Evolutionary conservation across 768 basidiomycete species (phyloP).

Genomic region (Boletus speciosus): DNA sequence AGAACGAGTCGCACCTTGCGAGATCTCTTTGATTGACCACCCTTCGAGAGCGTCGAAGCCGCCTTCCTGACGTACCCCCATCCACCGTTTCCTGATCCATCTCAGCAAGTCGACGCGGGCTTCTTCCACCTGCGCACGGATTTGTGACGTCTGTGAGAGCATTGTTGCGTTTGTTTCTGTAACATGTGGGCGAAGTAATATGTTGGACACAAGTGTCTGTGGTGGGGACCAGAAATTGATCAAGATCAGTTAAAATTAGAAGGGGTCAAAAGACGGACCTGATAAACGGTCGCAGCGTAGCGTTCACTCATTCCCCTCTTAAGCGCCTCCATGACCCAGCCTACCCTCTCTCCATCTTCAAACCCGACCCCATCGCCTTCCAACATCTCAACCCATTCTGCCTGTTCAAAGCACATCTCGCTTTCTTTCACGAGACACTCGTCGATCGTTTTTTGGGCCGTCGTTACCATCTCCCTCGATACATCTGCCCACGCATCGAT

Average conservation of each 20-base stretch:
- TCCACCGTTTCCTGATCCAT: conserved; percentile 80
- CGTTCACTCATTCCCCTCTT: conserved; percentile 59
- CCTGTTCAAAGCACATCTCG: conserved; percentile 60
- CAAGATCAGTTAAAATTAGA: neutral
- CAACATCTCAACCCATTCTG: conserved; percentile 75
- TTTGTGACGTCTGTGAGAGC: conserved; percentile 64
- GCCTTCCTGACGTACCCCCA: conserved; percentile 65
- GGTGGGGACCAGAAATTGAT: neutral
- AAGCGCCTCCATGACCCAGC: conserved; percentile 67
- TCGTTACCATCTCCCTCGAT: conserved; percentile 58
- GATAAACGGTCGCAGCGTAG: conserved; percentile 71
- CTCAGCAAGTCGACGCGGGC: conserved; percentile 42
- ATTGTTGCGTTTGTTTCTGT: conserved; percentile 57
- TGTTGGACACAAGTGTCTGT: conserved; percentile 67
- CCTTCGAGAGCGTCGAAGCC: conserved; percentile 81
- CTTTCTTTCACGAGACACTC: conserved; percentile 57
- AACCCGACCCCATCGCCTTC: conserved; percentile 70
- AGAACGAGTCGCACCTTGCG: conserved; percentile 24
- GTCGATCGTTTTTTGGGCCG: conserved; percentile 60
- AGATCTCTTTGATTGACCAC: conserved; percentile 87
- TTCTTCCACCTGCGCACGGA: conserved; percentile 72
- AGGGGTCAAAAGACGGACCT: conserved; percentile 42
- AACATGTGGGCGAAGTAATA: conserved; percentile 66
- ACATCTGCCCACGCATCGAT: conserved; percentile 50
- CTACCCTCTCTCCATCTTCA: conserved; percentile 75